phyloP scores from a whole-genome alignment of 2,329 filamentous ascomycete species.

The Endocalyx cinctus region DNA sequence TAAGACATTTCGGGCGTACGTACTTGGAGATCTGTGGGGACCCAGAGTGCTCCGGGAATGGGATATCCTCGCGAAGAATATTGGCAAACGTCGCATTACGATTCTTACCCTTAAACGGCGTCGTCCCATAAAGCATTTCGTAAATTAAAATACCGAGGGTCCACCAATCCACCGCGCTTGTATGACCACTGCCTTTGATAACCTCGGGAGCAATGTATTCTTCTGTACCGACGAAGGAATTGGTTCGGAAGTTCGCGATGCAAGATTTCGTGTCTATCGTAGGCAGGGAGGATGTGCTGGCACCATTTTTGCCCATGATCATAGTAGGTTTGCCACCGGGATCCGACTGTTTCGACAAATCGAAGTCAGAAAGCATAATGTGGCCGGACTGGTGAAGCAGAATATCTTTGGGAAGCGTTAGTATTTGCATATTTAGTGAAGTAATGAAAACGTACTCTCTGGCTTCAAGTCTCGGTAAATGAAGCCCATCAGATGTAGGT shows the following conservation, averaged over 20 bases:
- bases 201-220: constrained; percentile 99
- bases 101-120: constrained; percentile 99
- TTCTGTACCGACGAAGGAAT: constrained; percentile 97
- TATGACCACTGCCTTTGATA: constrained; percentile 97
- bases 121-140: constrained; percentile 98
- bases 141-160: constrained; percentile 95
- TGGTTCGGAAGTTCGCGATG: constrained; percentile 96
- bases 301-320: constrained; percentile 88
- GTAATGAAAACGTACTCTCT: constrained; percentile 66
- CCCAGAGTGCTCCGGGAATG: constrained; percentile 85
- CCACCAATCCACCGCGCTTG: constrained; percentile 99
- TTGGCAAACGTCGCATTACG: constrained; percentile 97
- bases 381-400: constrained; percentile 97
- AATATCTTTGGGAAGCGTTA: constrained; percentile 63
- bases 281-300: constrained; percentile 79
- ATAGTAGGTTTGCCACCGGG: constrained; percentile 94
- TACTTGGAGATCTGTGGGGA: constrained; percentile 88
- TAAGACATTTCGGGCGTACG: constrained; percentile 36
- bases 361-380: constrained; percentile 99
- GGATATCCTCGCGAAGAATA: constrained; percentile 90
- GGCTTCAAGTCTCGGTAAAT: constrained; percentile 98
- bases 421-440: neutral
- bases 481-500: constrained; percentile 97
- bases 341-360: constrained; percentile 95
- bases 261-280: constrained; percentile 99